These are phyloP conservation scores for Russula abietina DNA, from an alignment of 768 basidiomycete genomes.

Conservation along the genomic window DNA sequence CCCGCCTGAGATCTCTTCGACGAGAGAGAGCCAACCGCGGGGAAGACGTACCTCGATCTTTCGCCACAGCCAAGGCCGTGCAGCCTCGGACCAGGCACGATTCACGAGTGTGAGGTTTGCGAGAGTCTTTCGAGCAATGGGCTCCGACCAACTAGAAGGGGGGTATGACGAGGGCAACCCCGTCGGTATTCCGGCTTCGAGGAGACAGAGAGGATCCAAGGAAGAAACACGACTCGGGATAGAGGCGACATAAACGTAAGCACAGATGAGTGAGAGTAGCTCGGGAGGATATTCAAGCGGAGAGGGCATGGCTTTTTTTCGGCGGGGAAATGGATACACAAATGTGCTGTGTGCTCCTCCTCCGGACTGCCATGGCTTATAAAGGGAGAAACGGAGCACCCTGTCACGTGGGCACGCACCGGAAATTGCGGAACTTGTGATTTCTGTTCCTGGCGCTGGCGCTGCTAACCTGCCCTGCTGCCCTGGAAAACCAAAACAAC, in stretches of 20 bases:
- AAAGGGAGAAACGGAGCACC: background rate
- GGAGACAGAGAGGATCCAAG: conserved; percentile 60
- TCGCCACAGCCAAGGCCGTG: conserved; percentile 86
- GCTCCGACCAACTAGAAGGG: conserved; percentile 62
- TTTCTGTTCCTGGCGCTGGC: background rate
- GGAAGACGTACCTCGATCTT: conserved; percentile 79
- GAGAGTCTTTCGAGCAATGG: conserved; percentile 57
- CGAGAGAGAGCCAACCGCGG: conserved; percentile 74
- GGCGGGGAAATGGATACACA: background rate
- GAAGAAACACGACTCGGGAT: conserved; percentile 50
- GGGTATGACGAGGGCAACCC: conserved; percentile 71
- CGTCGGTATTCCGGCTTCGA: conserved; percentile 43
- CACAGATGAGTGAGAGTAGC: conserved; percentile 65
- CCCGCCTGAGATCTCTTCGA: conserved; percentile 72
- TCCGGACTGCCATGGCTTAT: conserved; percentile 6
- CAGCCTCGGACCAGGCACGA: conserved; percentile 71
- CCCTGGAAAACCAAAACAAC: background rate
- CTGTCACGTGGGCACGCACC: conserved; percentile 6
- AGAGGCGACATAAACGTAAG: conserved; percentile 60
- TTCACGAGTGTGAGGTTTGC: conserved; percentile 70
- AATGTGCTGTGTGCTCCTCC: background rate
- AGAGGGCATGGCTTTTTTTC: conserved; percentile 17
- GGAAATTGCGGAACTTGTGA: background rate
- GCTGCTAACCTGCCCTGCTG: too few species aligned
- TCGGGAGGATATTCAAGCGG: conserved; percentile 59